phyloP scores from a whole-genome alignment of 179 eudicot genomes.

The Silene noctiflora region DNA sequence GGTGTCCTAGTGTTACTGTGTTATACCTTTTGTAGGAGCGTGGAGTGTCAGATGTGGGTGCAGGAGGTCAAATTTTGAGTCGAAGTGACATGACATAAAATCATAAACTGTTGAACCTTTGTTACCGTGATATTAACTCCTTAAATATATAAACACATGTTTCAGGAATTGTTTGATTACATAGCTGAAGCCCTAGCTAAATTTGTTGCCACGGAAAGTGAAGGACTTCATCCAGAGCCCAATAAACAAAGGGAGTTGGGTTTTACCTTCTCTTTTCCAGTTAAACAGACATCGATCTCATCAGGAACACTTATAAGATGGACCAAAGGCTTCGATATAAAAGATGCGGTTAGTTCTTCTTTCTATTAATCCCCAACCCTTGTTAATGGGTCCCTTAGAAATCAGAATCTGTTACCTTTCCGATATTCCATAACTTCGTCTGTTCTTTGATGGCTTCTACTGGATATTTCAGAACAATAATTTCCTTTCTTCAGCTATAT shows the following conservation, averaged over 20 bases:
- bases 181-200: conserved; percentile 79
- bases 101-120: neutral
- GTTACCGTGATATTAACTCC: conserved; percentile 12
- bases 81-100: too few relatives aligned
- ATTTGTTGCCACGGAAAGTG: conserved; percentile 88
- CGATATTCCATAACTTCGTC: neutral
- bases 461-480: neutral
- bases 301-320: conserved; percentile 80
- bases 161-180: conserved; percentile 79
- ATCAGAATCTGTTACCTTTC: neutral
- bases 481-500: too few relatives aligned
- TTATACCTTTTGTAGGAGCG: too few relatives aligned
- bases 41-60: too few relatives aligned
- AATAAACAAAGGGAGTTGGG: conserved; percentile 90
- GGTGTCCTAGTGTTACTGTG: too few relatives aligned
- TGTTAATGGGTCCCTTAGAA: neutral
- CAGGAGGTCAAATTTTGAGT: too few relatives aligned
- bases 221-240: conserved; percentile 62
- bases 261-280: conserved; percentile 97
- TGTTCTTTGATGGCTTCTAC: neutral
- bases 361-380: neutral
- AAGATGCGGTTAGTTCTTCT: conserved; percentile 55
- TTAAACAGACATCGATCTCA: conserved; percentile 70
- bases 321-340: conserved; percentile 90
- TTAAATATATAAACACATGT: conserved; percentile 3